Percentiles rank a stretch among this genome's conserved stretches.
Conservation (phyloP, 768 basidiomycete species). For the Termitomyces sp. region DNA sequence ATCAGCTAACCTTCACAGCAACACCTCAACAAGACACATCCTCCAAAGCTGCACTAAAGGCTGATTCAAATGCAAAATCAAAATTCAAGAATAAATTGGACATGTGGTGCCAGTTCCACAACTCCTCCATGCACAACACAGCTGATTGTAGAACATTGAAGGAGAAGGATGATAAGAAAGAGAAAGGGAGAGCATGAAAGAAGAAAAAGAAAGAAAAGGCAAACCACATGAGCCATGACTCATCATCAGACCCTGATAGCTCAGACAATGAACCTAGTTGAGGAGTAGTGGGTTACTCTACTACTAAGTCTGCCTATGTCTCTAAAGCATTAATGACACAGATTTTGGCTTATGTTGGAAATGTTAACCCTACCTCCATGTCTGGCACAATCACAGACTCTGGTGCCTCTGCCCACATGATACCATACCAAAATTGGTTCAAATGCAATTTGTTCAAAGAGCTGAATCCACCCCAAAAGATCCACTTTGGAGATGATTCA, state of each 20-base stretch:
- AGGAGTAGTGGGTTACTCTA: too few species aligned
- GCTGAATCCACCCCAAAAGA: too few species aligned
- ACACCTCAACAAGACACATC: neutral
- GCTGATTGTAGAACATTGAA: neutral
- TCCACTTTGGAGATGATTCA: too few species aligned
- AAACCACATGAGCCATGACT: neutral
- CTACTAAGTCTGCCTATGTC: too few species aligned
- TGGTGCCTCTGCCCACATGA: neutral
- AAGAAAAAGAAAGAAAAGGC: neutral
- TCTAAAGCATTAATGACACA: neutral
- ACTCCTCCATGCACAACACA: neutral
- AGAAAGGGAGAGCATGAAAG: neutral
- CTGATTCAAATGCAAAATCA: neutral
- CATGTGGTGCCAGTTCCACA: neutral
- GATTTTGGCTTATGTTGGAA: neutral
- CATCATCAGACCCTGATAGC: too few species aligned
- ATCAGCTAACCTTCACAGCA: too few species aligned
- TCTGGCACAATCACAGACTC: neutral
- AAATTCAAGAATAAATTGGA: neutral
- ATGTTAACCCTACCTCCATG: neutral
- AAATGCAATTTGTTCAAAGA: neutral
- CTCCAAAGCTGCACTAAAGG: neutral
- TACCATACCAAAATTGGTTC: neutral
- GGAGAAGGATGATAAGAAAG: neutral
- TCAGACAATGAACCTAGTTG: too few species aligned